phyloP scores from a whole-genome alignment of 1,139 yeast species.

The Pichia sp. region DNA sequence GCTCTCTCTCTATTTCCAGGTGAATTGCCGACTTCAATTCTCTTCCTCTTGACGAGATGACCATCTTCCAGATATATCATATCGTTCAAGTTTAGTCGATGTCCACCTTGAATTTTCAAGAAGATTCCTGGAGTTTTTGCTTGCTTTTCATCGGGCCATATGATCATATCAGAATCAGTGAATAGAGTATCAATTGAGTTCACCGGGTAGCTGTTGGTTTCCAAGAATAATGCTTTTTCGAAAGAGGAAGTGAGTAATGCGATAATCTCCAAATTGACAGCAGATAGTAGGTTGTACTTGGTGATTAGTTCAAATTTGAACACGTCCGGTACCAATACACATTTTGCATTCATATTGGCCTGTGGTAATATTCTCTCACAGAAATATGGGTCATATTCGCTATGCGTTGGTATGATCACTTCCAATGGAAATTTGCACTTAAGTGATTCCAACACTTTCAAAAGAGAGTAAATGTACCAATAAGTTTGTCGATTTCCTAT shows the following conservation, averaged over 20 bases:
- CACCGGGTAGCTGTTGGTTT: constrained; percentile 48
- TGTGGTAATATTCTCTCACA: constrained; percentile 43
- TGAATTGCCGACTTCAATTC: no score
- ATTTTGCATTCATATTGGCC: constrained; percentile 38
- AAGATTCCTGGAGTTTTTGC: constrained; percentile 51
- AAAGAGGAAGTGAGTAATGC: constrained; percentile 44
- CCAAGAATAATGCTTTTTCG: constrained; percentile 45
- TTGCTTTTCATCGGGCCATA: constrained; percentile 67
- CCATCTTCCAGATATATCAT: no score
- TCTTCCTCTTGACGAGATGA: no score
- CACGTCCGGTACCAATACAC: constrained; percentile 38
- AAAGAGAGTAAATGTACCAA: constrained; percentile 47
- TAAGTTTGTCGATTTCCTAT: constrained; percentile 57
- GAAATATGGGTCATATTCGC: constrained; percentile 42
- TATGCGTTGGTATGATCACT: constrained; percentile 46
- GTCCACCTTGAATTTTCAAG: constrained; percentile 47
- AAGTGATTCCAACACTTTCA: constrained; percentile 43
- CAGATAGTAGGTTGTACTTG: constrained; percentile 33
- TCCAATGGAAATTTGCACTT: constrained; percentile 56
- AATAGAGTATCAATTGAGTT: constrained; percentile 39
- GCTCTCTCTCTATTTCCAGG: no score
- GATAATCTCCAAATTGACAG: constrained; percentile 47
- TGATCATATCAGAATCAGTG: constrained; percentile 22
- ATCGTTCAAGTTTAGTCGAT: no score
- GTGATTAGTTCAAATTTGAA: constrained; percentile 22